Conservation (phyloP, 352 stramenopile species). For the Phytophthora pseudosyringae region DNA sequence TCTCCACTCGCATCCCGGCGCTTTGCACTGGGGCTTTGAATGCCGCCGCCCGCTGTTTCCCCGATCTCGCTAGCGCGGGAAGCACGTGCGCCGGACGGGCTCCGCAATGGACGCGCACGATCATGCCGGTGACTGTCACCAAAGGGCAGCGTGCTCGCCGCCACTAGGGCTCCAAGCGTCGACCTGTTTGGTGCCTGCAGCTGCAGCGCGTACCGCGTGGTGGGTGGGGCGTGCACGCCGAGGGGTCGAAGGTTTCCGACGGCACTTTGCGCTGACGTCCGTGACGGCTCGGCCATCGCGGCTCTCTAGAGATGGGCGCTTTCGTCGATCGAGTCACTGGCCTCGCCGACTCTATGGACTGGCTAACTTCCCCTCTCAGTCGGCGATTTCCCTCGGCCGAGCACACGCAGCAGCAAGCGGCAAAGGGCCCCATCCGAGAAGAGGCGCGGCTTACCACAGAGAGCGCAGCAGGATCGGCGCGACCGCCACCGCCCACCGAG, state of each 20-base stretch:
- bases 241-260: constrained; percentile 1
- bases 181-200: constrained; percentile 1
- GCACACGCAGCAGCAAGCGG: neutral
- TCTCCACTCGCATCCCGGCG: neutral
- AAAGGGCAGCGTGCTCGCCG: neutral
- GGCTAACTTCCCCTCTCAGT: constrained; percentile 28
- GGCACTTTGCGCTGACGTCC: constrained; percentile 1
- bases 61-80: constrained; percentile 19
- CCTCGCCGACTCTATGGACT: constrained; percentile 28
- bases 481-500: neutral
- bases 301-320: constrained; percentile 18
- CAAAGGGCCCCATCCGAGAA: constrained; percentile 23
- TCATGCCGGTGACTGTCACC: neutral
- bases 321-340: constrained; percentile 22
- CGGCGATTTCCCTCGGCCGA: constrained; percentile 21
- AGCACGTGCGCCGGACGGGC: constrained; percentile 27
- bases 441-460: constrained; percentile 26
- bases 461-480: constrained; percentile 7
- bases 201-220: constrained; percentile 1
- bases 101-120: constrained; percentile 2
- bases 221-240: neutral
- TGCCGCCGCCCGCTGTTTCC: constrained; percentile 14
- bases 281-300: constrained; percentile 8
- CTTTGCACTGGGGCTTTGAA: constrained; percentile 5
- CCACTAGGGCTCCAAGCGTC: neutral